Evolutionary conservation across 257 asterid genomes (phyloP).

Genomic region (Paraleonurus japonicus): DNA sequence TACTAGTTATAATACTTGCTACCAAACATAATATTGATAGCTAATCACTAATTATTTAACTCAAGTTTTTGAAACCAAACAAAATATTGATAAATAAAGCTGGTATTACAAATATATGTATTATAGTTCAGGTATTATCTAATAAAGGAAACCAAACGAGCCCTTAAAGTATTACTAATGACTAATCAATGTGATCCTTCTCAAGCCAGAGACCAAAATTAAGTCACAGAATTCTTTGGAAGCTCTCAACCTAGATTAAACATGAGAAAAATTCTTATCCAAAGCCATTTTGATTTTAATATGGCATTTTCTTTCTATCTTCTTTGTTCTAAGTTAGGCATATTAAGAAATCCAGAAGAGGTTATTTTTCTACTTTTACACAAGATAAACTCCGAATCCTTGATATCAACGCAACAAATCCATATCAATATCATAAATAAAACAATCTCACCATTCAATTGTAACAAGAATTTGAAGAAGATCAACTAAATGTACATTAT

Average conservation of each 20-base stretch:
- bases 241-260: background rate
- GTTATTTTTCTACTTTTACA: background rate
- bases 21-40: too few relatives aligned
- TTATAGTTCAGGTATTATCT: too few relatives aligned
- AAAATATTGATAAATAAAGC: too few relatives aligned
- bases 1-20: too few relatives aligned
- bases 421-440: background rate
- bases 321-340: background rate
- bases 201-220: constrained; percentile 3
- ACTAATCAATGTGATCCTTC: background rate
- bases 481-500: background rate
- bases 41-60: too few relatives aligned
- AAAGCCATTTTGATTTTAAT: constrained; percentile 14
- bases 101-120: too few relatives aligned
- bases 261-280: background rate
- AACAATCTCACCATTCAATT: background rate
- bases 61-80: too few relatives aligned
- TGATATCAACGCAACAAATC: background rate
- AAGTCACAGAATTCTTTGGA: background rate
- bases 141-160: too few relatives aligned
- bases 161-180: background rate
- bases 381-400: background rate
- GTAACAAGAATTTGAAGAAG: constrained; percentile 4
- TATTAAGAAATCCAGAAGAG: background rate
- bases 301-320: background rate